These are phyloP conservation scores for Teunomyces panamensis DNA, from an alignment of 805 yeast genomes.

Conservation along the genomic window DNA sequence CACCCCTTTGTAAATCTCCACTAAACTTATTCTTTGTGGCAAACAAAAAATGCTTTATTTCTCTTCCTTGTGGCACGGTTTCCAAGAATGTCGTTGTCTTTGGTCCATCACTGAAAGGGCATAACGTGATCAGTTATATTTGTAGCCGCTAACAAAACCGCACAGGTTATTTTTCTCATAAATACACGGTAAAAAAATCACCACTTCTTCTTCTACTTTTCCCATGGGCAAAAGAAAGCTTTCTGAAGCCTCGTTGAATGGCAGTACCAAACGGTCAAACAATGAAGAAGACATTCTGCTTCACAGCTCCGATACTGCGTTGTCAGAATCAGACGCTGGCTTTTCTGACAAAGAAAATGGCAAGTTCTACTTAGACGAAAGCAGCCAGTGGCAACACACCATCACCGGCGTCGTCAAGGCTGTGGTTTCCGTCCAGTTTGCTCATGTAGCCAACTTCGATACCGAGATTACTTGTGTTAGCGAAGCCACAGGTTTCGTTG, in stretches of 20 bases:
- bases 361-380: slow-evolving; percentile 10
- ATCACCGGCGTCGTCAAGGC: slow-evolving; percentile 78
- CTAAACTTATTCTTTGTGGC: too few relatives aligned
- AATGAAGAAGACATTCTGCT: not conserved
- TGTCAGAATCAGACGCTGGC: slow-evolving; percentile 5
- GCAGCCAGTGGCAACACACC: slow-evolving; percentile 67
- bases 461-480: slow-evolving; percentile 76
- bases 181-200: too few relatives aligned
- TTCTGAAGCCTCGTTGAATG: slow-evolving; percentile 9
- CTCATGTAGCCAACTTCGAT: slow-evolving; percentile 84
- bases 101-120: too few relatives aligned
- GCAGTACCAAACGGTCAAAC: slow-evolving; percentile 4
- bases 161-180: too few relatives aligned
- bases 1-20: too few relatives aligned
- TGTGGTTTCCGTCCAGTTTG: slow-evolving; percentile 86
- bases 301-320: slow-evolving; percentile 10
- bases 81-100: too few relatives aligned
- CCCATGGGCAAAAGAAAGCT: slow-evolving; percentile 7
- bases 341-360: slow-evolving; percentile 13
- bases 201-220: too few relatives aligned
- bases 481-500: slow-evolving; percentile 96
- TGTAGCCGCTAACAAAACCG: too few relatives aligned
- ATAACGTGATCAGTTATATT: too few relatives aligned
- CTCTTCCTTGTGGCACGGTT: too few relatives aligned
- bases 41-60: too few relatives aligned